These are phyloP conservation scores for Apiotrichum sp. DNA, from an alignment of 1,284 basidiomycete species.

Conservation along the genomic window DNA sequence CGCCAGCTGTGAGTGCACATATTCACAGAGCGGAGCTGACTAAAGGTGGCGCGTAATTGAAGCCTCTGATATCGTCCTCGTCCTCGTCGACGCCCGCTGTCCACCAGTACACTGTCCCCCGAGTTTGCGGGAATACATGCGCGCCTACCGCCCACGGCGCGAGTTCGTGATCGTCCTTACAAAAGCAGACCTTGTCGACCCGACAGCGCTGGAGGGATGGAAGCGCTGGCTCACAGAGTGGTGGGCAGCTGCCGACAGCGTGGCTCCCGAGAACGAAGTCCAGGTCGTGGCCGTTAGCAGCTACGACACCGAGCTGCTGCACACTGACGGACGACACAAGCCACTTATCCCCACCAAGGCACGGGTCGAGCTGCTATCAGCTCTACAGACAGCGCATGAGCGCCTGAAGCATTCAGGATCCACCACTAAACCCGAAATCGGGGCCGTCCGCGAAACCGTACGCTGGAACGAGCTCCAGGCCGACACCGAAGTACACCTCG, in stretches of 20 bases:
- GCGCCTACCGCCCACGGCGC: constrained; percentile 45
- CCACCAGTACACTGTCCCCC: constrained; percentile 59
- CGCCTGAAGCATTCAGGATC: constrained; percentile 59
- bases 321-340: constrained; percentile 27
- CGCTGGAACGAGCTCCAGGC: constrained; percentile 58
- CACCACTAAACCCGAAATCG: not conserved
- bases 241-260: constrained; percentile 38
- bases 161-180: constrained; percentile 74
- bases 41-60: constrained; percentile 71
- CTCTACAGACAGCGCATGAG: constrained; percentile 62
- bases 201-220: constrained; percentile 60
- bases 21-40: not conserved
- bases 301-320: constrained; percentile 55
- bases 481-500: constrained; percentile 3
- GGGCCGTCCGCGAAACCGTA: constrained; percentile 56
- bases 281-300: constrained; percentile 66
- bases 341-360: constrained; percentile 59
- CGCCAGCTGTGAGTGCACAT: constrained; percentile 58
- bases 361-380: constrained; percentile 56
- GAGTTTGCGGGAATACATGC: constrained; percentile 50
- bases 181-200: constrained; percentile 71
- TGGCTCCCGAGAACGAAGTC: constrained; percentile 21
- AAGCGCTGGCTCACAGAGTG: constrained; percentile 56
- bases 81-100: constrained; percentile 80
- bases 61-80: constrained; percentile 73